Evolutionary conservation across 768 basidiomycete genomes (phyloP).

Genomic region (Phallus indusiatus): DNA sequence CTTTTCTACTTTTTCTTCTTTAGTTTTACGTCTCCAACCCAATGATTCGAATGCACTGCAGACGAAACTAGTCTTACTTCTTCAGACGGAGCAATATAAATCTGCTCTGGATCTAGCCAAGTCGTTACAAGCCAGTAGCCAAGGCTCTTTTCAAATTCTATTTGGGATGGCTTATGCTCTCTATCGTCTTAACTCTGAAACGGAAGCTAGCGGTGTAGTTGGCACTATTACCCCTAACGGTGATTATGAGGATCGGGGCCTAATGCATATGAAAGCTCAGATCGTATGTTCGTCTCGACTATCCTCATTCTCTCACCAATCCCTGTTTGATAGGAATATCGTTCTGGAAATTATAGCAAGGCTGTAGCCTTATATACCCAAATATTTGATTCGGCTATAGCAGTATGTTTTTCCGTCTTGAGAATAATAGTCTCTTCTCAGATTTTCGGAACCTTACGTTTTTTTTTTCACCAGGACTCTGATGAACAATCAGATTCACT

Average conservation of each 20-base stretch:
- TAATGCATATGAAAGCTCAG: constrained; percentile 79
- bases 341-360: constrained; percentile 62
- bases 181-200: constrained; percentile 74
- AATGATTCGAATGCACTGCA: constrained; percentile 62
- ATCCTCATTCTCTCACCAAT: constrained; percentile 3
- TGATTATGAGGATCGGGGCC: constrained; percentile 46
- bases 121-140: background rate
- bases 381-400: constrained; percentile 67
- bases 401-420: constrained; percentile 39
- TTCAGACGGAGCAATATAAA: constrained; percentile 79
- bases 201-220: constrained; percentile 52
- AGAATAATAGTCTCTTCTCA: background rate
- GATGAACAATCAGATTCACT: constrained; percentile 84
- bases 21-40: constrained; percentile 66
- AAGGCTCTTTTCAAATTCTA: constrained; percentile 15
- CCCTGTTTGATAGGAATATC: constrained; percentile 51
- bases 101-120: constrained; percentile 49
- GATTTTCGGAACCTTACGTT: background rate
- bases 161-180: constrained; percentile 78
- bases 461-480: constrained; percentile 44
- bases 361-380: constrained; percentile 75
- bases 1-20: too few species aligned
- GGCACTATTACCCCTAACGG: constrained; percentile 13
- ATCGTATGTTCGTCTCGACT: constrained; percentile 45
- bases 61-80: constrained; percentile 78